These are phyloP conservation scores for Multifurca ochricompacta DNA, from an alignment of 768 basidiomycete genomes.

Conservation along the genomic window DNA sequence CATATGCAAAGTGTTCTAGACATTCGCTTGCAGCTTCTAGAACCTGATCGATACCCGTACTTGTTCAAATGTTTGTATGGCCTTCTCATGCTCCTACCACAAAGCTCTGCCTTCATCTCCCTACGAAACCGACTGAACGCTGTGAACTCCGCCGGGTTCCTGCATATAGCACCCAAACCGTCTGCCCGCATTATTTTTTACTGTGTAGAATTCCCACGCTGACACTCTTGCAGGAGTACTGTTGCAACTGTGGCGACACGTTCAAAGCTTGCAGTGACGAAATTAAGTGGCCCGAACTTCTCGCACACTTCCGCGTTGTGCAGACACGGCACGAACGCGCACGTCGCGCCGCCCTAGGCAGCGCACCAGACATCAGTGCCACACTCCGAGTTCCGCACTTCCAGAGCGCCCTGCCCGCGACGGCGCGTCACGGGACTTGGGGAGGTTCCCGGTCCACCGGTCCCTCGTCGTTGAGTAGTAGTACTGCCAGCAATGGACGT, in stretches of 20 bases:
- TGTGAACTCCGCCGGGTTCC: slow-evolving; percentile 89
- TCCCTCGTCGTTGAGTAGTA: background rate
- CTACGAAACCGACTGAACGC: slow-evolving; percentile 90
- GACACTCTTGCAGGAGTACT: slow-evolving; percentile 11
- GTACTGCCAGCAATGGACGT: slow-evolving; percentile 3
- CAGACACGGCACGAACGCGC: slow-evolving; percentile 92
- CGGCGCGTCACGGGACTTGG: slow-evolving; percentile 58
- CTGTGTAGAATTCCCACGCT: slow-evolving; percentile 1
- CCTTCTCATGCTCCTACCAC: slow-evolving; percentile 91
- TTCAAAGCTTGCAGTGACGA: slow-evolving; percentile 77
- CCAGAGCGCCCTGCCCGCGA: slow-evolving; percentile 41
- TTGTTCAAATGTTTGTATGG: slow-evolving; percentile 98
- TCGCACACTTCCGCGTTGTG: slow-evolving; percentile 84
- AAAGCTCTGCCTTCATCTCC: slow-evolving; percentile 93
- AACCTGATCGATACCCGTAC: slow-evolving; percentile 94
- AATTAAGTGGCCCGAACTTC: slow-evolving; percentile 95
- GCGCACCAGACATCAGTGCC: slow-evolving; percentile 37
- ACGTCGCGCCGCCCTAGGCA: slow-evolving; percentile 66
- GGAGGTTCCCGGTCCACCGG: background rate
- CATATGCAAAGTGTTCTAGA: slow-evolving; percentile 34
- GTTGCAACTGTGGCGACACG: slow-evolving; percentile 41
- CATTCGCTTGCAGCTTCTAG: slow-evolving; percentile 86
- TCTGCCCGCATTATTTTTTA: slow-evolving; percentile 31
- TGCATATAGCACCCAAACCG: slow-evolving; percentile 86
- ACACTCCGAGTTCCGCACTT: slow-evolving; percentile 36